Evolutionary conservation across 2,329 filamentous ascomycete species (phyloP).

Genomic region (Thyridium curvatum): DNA sequence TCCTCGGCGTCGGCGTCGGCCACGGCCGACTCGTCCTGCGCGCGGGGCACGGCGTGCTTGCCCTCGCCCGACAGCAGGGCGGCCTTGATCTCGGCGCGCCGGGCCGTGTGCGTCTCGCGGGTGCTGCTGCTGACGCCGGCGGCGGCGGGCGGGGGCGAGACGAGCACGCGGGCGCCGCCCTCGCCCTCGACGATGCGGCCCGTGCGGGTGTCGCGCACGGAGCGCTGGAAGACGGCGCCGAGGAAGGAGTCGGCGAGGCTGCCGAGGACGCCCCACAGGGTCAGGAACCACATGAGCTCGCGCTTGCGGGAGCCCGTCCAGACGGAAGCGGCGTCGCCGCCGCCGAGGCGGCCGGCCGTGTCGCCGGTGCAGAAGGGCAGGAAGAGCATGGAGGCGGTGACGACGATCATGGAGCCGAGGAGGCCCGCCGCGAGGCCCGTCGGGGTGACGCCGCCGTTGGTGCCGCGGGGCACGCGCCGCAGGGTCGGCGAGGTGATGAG

Average conservation of each 20-base stretch:
- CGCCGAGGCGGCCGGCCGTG: conserved; percentile 28
- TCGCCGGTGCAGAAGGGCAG: conserved; percentile 58
- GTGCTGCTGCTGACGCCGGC: conserved; percentile 13
- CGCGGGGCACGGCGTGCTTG: conserved; percentile 30
- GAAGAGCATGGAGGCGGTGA: conserved; percentile 57
- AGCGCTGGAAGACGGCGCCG: conserved; percentile 78
- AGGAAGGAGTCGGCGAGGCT: conserved; percentile 84
- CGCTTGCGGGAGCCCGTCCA: conserved; percentile 43
- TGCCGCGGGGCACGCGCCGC: conserved; percentile 78
- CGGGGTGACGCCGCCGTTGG: conserved; percentile 84
- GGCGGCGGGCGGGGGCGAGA: conserved; percentile 25
- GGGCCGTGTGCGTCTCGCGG: conserved; percentile 21
- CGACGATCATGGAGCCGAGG: conserved; percentile 66
- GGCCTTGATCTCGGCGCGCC: conserved; percentile 30
- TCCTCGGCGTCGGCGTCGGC: conserved; percentile 28
- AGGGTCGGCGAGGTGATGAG: conserved; percentile 77
- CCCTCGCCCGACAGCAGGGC: conserved; percentile 36
- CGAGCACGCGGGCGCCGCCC: conserved; percentile 56
- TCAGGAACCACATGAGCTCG: conserved; percentile 50
- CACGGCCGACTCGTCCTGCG: conserved; percentile 20
- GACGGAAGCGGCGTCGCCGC: conserved; percentile 24
- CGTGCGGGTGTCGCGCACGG: conserved; percentile 74
- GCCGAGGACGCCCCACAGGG: conserved; percentile 68
- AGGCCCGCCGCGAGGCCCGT: conserved; percentile 69
- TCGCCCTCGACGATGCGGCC: conserved; percentile 87